phyloP scores from a whole-genome alignment of 139 green algal genomes.

The Micractinium sp. region DNA sequence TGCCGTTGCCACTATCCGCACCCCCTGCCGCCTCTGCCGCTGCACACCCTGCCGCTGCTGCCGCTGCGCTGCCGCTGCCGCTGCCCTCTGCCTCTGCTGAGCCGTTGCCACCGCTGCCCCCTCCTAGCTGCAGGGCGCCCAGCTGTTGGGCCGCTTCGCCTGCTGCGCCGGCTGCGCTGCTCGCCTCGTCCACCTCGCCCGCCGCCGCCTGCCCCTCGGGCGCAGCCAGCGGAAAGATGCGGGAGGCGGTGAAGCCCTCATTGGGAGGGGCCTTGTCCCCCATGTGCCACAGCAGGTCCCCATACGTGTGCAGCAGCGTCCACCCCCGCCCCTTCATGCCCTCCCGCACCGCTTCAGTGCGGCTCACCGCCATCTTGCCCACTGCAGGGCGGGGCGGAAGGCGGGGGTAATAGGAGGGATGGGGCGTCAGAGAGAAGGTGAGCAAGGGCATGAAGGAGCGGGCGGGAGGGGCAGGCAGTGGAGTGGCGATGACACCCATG shows the following conservation, averaged over 20 bases:
- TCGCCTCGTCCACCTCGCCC: background rate
- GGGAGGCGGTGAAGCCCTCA: conserved; percentile 33
- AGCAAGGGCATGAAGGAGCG: too few species aligned
- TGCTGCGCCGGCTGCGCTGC: background rate
- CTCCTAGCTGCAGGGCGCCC: background rate
- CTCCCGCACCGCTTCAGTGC: conserved; percentile 22
- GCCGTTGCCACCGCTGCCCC: background rate
- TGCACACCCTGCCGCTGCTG: background rate
- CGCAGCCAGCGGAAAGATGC: background rate
- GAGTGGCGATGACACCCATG: too few species aligned
- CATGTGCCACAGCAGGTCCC: conserved; percentile 47
- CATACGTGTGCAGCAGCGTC: conserved; percentile 38
- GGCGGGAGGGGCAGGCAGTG: too few species aligned
- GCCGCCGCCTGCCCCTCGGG: background rate
- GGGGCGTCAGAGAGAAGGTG: too few species aligned
- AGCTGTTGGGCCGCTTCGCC: background rate
- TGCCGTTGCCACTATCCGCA: background rate
- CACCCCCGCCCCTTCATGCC: conserved; percentile 43
- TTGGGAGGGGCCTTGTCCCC: conserved; percentile 41
- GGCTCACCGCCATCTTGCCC: conserved; percentile 46
- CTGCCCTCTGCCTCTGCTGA: background rate
- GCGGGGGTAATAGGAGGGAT: background rate
- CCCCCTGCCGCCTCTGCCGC: background rate
- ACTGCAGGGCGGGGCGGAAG: background rate
- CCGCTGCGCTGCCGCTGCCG: background rate